Evolutionary conservation across 2,329 filamentous ascomycete genomes (phyloP), one percentile per base, ranked within the genome.

Genomic region (Dryadomyces quercus-mongolicae): DNA sequence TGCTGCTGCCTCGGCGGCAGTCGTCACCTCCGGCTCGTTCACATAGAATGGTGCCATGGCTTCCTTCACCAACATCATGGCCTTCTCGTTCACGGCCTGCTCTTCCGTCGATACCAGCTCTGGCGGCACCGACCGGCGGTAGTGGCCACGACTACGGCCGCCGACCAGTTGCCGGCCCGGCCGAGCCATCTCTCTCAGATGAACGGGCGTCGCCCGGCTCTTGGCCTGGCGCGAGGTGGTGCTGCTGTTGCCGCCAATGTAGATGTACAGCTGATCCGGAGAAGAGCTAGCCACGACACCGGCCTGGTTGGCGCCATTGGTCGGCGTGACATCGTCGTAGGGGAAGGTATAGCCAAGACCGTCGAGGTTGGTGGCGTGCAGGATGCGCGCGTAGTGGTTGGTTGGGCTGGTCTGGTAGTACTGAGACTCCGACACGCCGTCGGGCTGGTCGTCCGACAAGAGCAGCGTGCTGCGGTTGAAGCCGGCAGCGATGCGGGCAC

Each of bases 401-500:
- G 82, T 85, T 49, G 77, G 65, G 3, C 60, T 54, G 15, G 75
- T 66, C 44, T 65, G 59, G 66, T 86, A 86, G 63, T 82, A 86
- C 63, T 80, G 84, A 9, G 63, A 65, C 6, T 63, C 63, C 2
- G 75, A 67, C 0, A 62, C 58, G 51, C 71, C 70, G 54, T 77
- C 71, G 15, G 78, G 81, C 68, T 78, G 81, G 59, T 63, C 61
- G n/a, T 65, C 53, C 60, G 77, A 69, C 20, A 67, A 63, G 51
- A 86, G 67, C 57, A 93, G 68, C 12, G 85, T 91, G 38, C 78
- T 82, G 21, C 88, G 77, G 68, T 91, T 89, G 62, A 92, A 80
- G 1, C 84, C 86, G 1, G 88, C 87, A 0, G 84, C 78, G 15
- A 93, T 69, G n/a, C 88, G 76, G 0, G 88, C 85, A 9, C 83